Evolutionary conservation across 2,329 filamentous ascomycete genomes (phyloP).

Genomic region (Pyrenochaeta sp.): DNA sequence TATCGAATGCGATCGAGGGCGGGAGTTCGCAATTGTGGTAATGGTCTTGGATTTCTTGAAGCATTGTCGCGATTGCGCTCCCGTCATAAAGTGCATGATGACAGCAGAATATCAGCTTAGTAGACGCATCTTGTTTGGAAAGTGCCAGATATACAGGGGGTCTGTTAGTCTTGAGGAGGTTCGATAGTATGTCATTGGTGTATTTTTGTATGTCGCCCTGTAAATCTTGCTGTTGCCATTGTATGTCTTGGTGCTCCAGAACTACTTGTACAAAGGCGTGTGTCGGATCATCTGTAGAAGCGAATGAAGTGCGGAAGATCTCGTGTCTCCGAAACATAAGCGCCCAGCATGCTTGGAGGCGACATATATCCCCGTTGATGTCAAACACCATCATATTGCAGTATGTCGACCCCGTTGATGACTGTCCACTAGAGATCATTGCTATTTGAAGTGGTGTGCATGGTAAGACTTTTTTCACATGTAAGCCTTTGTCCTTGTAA

Average conservation of each 20-base stretch:
- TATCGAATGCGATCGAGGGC: conserved; percentile 63
- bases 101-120: conserved; percentile 60
- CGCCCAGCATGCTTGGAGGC: conserved; percentile 69
- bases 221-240: conserved; percentile 49
- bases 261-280: conserved; percentile 78
- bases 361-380: conserved; percentile 60
- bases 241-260: conserved; percentile 57
- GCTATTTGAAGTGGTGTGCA: conserved; percentile 89
- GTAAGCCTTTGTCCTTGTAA: conserved; percentile 25
- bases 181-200: conserved; percentile 56
- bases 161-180: conserved; percentile 50
- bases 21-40: conserved; percentile 61
- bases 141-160: conserved; percentile 51
- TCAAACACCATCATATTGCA: conserved; percentile 75
- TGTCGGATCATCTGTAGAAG: conserved; percentile 66
- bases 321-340: conserved; percentile 71
- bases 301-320: conserved; percentile 81
- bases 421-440: conserved; percentile 73
- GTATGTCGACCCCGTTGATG: conserved; percentile 65
- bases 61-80: conserved; percentile 73
- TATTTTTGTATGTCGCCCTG: conserved; percentile 50
- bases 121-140: conserved; percentile 22
- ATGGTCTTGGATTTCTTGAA: conserved; percentile 73
- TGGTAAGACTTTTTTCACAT: conserved; percentile 70
- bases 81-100: conserved; percentile 92